Base-by-base conservation (phyloP, 2,329 filamentous ascomycete genomes). In the Ilyonectria destructans region DNA sequence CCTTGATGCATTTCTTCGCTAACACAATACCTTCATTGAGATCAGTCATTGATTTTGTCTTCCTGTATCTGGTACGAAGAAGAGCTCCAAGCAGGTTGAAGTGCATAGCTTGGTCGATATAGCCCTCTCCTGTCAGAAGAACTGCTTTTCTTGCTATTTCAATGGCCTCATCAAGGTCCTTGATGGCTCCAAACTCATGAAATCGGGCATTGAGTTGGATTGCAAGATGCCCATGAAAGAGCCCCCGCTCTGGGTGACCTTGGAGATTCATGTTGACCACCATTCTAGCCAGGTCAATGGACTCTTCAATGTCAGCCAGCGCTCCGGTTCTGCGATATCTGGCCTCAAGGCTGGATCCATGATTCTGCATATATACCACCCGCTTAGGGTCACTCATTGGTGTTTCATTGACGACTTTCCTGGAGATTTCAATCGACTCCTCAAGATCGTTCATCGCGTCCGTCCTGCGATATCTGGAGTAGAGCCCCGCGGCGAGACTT, bases 191-290 rank as follows among this genome's bases (percentile, higher is more conserved):
- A 13, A 17, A 15, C 6, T 15, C 17, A 61, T 17, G 69, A 57
- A 2, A 64, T 72, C 62, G 19, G 65, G 51, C 15, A 70, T 49
- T 5, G 68, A 60, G 35, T 62, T 68, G 12, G 63, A 54, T 21
- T 17, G 10, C 37, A 13, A 40, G 26, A 19, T 33, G 8, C 13
- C 6, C 15, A 7, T 17, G 29, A 7, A 33, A 31, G 3, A 40
- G 37, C 15, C 37, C 37, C 15, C 37, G 37, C 37, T 40, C 37
- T 13, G 37, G 37, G 15, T 40, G 37, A 17, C 13, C 37, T 15
- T 40, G 10, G 6, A 13, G 12, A 15, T 10, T 17, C 3, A 40
- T 13, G 15, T 17, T 40, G 15, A 40, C 13, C 15, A 40, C 37
- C 37, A n/a, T 15, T 40, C 37, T 40, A 40, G 37, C 37, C 37